Conservation (phyloP, 495 filamentous ascomycete species). For the Hypoxylon fragiforme region DNA sequence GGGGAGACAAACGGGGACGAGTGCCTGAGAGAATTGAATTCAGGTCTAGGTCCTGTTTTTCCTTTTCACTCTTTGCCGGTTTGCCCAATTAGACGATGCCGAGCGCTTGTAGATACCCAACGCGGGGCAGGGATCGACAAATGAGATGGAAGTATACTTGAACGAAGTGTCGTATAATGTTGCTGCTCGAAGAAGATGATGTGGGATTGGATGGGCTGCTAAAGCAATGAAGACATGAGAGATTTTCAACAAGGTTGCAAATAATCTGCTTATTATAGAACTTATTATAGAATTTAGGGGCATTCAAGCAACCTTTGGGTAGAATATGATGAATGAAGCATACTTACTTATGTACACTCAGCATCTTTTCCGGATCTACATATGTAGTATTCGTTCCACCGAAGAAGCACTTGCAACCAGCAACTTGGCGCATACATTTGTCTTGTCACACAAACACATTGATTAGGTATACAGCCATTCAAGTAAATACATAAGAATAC, state of each 20-base stretch:
- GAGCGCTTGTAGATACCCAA: constrained; percentile 35
- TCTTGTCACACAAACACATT: too few species aligned
- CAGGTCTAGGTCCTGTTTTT: constrained; percentile 13
- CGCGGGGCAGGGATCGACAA: constrained; percentile 31
- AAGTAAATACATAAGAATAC: too few species aligned
- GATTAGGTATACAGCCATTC: too few species aligned
- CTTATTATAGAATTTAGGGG: too few species aligned
- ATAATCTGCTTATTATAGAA: too few species aligned
- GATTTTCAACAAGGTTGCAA: too few species aligned
- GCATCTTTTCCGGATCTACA: too few species aligned
- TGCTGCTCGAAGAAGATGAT: constrained; percentile 11
- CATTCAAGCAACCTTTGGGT: too few species aligned
- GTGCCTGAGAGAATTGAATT: neutral
- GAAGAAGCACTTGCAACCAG: constrained; percentile 9
- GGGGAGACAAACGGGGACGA: constrained; percentile 1
- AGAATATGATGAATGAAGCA: too few species aligned
- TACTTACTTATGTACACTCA: too few species aligned
- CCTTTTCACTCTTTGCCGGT: constrained; percentile 3
- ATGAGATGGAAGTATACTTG: constrained; percentile 15
- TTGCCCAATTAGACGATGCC: constrained; percentile 33
- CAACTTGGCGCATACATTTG: constrained; percentile 19
- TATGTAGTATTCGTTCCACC: constrained; percentile 11
- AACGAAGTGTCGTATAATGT: constrained; percentile 7
- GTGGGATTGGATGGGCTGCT: neutral
- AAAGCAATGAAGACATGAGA: neutral